Base-by-base conservation (phyloP, 345 rosid genomes). In the Trapa bicornis region DNA sequence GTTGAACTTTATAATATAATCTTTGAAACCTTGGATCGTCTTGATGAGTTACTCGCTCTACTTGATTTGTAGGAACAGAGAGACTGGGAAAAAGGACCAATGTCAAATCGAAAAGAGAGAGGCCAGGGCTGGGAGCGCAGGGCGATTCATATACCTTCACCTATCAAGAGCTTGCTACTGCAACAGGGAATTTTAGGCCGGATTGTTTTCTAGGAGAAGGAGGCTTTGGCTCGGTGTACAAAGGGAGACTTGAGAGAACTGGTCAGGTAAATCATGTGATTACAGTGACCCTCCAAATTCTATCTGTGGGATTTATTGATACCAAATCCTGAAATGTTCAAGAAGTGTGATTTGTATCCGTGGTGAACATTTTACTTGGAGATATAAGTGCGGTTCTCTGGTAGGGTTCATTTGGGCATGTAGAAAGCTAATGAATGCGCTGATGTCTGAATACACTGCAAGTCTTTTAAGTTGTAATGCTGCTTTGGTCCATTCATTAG, bases 191-290 rank as follows among this genome's bases (percentile, higher is more conserved):
- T 85, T 91, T 94, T 73, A 84, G 83, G 78, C 89, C 87, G 0
- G 99, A 94, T 68, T 87, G 85, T 61, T 94, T 91, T 79, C 56
- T 94, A 68, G 99, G 99, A 10, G 99, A 91, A 86, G 99, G 99
- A 45, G 96, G 99, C 37, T 94, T 94, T 37, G 99, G 99, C 14
- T 96, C 84, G 56, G 97, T 94, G 33, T 89, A 94, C 79, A 94
- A 86, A 73, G 99, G 99, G 35, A 75, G 71, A 45, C 95, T 94
- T 41, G 97, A 91, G 74, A 86, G 81, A 80, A 91, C 97, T 54
- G 91, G 91, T 75, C 99, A 94, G 95, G 99, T 94, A 81, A 77
- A 67, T 67, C 48, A 45, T 67, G 42, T 4, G 36, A 9, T 5
- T 35, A 4, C 9, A 4, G 48, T 3, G 48, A 13, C 48, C 2